Base-by-base conservation (phyloP, 257 asterid species). In the Jacaranda mimosifolia region DNA sequence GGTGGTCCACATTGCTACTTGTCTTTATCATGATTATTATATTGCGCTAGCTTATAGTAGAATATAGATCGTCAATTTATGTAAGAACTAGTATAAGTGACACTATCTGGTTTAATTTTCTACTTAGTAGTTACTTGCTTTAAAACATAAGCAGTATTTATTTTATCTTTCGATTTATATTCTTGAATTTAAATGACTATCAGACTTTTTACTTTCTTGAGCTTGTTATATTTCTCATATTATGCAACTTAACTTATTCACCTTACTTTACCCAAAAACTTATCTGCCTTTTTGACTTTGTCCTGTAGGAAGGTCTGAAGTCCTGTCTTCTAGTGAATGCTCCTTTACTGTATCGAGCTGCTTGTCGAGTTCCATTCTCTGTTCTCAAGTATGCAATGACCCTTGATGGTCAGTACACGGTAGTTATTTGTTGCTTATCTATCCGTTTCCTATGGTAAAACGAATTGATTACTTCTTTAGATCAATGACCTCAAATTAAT, bases 371-470 rank as follows among this genome's bases (percentile, higher is more conserved):
- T 74, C 99, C 99, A 48, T 93, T 91, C 85, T 96, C 99, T 70
- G 85, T 93, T 79, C 96, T 96, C 83, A 96, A 96, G 74, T 96
- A 96, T 64, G 99, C 98, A 71, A 93, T 96, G 98, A 96, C 99
- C 77, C 97, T 96, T 51, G 99, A 96, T 83, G 99, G 99, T 96
- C 87, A 89, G 98, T 81, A 75, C 71, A 63, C 32, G 80, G 63
- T 73, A 63, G 73, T 84, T 83, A 62, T 52, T 38, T 46, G 76
- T 65, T 68, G 67, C 74, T 55, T 62, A 39, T 70, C 56, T 68
- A 63, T 55, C 70, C 46, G 17, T 77, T 62, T 57, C 59, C 57
- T 74, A 43, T 72, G 48, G 40, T 49, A 62, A 52, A 56, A 62
- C 53, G 1, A 10, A 45, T 15, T 45, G 58, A 48, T 62, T 68